Evolutionary conservation across 1,284 basidiomycete genomes (phyloP).

Genomic region (Wallemia mellicola): DNA sequence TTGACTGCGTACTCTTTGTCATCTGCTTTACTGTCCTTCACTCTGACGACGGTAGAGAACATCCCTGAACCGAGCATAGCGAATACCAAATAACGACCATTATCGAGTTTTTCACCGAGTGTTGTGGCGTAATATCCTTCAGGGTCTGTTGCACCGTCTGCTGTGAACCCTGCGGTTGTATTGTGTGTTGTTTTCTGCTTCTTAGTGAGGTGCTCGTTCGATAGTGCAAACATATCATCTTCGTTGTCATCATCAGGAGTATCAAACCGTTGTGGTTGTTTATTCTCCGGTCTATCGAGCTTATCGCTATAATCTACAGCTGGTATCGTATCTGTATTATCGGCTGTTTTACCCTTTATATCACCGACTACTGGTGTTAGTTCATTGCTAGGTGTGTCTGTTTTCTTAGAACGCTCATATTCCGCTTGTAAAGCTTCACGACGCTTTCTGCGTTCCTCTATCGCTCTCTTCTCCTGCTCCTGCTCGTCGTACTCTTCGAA

Average conservation of each 20-base stretch:
- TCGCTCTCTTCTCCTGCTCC: background rate
- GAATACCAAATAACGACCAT: slow-evolving; percentile 76
- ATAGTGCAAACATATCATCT: slow-evolving; percentile 65
- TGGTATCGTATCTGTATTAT: slow-evolving; percentile 35
- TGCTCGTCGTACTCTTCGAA: background rate
- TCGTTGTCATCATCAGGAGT: slow-evolving; percentile 38
- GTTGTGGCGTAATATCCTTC: slow-evolving; percentile 93
- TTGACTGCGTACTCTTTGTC: slow-evolving; percentile 85
- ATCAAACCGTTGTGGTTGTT: too few relatives aligned
- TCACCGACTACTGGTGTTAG: background rate
- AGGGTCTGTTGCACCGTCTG: slow-evolving; percentile 33
- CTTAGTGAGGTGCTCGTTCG: slow-evolving; percentile 21
- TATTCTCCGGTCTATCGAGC: slow-evolving; percentile 49
- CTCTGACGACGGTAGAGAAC: slow-evolving; percentile 84
- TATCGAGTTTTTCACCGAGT: slow-evolving; percentile 75
- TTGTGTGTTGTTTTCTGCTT: slow-evolving; percentile 26
- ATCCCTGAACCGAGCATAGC: slow-evolving; percentile 88
- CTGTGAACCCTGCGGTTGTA: slow-evolving; percentile 11
- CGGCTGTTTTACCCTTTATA: slow-evolving; percentile 7
- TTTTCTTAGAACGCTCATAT: background rate
- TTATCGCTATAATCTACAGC: slow-evolving; percentile 84
- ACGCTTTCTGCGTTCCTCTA: background rate
- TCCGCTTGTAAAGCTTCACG: background rate
- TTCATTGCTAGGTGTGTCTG: background rate
- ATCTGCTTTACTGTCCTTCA: slow-evolving; percentile 8